Conservation (phyloP, 495 filamentous ascomycete genomes). For the Margaritispora aquatica region DNA sequence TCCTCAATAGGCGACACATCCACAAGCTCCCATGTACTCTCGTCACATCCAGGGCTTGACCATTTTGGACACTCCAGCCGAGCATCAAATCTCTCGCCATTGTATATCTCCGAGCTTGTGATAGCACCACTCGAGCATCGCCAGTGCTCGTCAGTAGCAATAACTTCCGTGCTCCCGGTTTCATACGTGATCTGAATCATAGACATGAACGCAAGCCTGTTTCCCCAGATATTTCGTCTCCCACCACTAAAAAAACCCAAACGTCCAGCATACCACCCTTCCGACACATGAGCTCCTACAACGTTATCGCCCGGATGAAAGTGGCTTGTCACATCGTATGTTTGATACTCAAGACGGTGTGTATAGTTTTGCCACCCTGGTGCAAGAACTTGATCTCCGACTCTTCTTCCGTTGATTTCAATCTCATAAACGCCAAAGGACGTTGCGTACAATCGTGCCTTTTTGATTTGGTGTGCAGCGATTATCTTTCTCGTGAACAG, state of each 20-base stretch:
- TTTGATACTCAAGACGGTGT: conserved; percentile 42
- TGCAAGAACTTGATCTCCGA: conserved; percentile 40
- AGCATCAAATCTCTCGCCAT: conserved; percentile 45
- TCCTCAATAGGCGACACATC: not conserved
- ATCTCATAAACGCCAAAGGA: conserved; percentile 43
- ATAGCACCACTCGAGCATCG: conserved; percentile 31
- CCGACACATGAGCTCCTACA: conserved; percentile 42
- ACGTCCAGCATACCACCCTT: conserved; percentile 49
- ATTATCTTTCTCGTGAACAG: conserved; percentile 4
- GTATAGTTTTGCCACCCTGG: conserved; percentile 50
- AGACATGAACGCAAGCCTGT: conserved; percentile 35
- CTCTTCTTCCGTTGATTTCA: conserved; percentile 40
- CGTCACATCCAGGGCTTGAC: conserved; percentile 18
- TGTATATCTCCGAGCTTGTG: conserved; percentile 42
- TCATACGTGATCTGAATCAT: conserved; percentile 32
- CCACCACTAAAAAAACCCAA: conserved; percentile 36
- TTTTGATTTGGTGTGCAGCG: not conserved
- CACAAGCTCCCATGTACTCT: not conserved
- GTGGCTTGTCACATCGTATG: conserved; percentile 41
- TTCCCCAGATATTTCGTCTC: conserved; percentile 35
- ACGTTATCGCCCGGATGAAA: conserved; percentile 29
- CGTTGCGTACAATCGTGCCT: conserved; percentile 44
- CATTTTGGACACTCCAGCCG: conserved; percentile 20
- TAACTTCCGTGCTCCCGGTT: conserved; percentile 23
- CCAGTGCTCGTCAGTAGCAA: conserved; percentile 40